These are phyloP conservation scores for Polytrichum commune DNA, from an alignment of 225 moss, liverwort and hornwort genomes.

Conservation along the genomic window DNA sequence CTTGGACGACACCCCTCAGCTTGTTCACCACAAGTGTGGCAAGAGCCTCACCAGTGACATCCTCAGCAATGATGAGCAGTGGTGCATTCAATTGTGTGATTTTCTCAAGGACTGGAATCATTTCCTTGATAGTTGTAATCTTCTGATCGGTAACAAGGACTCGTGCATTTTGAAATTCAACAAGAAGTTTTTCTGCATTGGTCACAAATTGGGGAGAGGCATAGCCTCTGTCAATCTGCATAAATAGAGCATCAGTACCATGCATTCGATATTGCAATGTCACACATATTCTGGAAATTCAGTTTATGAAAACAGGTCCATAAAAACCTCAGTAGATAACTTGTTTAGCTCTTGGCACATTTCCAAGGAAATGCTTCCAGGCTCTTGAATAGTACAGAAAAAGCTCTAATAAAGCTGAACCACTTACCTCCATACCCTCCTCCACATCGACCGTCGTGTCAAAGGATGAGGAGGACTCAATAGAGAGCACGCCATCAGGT, in stretches of 20 bases:
- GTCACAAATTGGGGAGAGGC: conserved; percentile 56
- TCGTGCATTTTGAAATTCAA: conserved; percentile 47
- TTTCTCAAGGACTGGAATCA: conserved; percentile 49
- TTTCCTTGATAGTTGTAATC: conserved; percentile 52
- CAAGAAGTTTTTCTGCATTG: conserved; percentile 43
- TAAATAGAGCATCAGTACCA: neutral
- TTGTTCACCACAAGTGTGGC: conserved; percentile 55
- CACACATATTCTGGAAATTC: neutral
- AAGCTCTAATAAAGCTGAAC: neutral
- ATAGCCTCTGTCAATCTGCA: conserved; percentile 45
- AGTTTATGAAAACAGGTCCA: conserved; percentile 1
- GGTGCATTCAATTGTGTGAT: conserved; percentile 41
- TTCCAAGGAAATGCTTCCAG: neutral
- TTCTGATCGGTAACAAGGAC: conserved; percentile 42
- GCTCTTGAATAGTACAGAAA: neutral
- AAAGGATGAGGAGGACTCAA: conserved; percentile 56
- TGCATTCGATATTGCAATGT: neutral
- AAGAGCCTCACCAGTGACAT: conserved; percentile 48
- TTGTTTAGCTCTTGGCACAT: neutral
- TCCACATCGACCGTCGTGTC: conserved; percentile 60
- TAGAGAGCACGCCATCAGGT: conserved; percentile 45
- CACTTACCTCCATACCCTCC: conserved; percentile 67
- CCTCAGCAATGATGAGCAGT: conserved; percentile 46
- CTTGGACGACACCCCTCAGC: conserved; percentile 43
- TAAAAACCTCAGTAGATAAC: neutral